Conservation (phyloP, 371 early-diverging fungal genomes). For the Quaeritorhiza haematococci region DNA sequence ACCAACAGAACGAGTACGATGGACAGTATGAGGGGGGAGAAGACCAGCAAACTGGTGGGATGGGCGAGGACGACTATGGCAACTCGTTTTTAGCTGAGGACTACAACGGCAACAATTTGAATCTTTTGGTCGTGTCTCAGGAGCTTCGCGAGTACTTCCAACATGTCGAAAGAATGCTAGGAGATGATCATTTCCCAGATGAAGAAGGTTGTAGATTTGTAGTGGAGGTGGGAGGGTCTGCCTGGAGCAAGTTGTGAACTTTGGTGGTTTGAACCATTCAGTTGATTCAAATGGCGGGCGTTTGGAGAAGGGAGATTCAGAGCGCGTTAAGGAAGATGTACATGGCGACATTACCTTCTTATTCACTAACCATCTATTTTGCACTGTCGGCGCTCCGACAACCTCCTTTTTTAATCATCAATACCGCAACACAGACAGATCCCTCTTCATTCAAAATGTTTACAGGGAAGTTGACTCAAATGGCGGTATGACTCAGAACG, state of each 20-base stretch:
- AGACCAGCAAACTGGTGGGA: no score
- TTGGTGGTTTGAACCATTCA: neutral
- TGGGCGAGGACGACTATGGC: constrained; percentile 1
- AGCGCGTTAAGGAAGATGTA: no score
- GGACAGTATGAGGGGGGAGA: neutral
- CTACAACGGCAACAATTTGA: neutral
- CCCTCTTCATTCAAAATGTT: constrained; percentile 70
- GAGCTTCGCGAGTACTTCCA: constrained; percentile 69
- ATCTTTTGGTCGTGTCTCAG: constrained; percentile 13
- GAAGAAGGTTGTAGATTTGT: constrained; percentile 67
- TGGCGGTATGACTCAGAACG: no score
- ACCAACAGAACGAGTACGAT: neutral
- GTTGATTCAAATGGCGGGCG: neutral
- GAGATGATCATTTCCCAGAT: constrained; percentile 61
- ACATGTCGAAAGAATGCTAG: constrained; percentile 65
- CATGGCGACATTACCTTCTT: no score
- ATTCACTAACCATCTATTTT: no score
- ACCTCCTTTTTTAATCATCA: neutral
- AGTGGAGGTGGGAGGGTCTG: no score
- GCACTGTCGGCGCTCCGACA: no score
- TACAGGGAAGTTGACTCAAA: constrained; percentile 71
- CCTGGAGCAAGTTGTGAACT: neutral
- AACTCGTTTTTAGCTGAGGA: neutral
- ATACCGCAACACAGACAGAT: constrained; percentile 61
- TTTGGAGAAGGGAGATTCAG: no score